Conservation (phyloP, 1,284 basidiomycete species). For the Tilletia caries region DNA sequence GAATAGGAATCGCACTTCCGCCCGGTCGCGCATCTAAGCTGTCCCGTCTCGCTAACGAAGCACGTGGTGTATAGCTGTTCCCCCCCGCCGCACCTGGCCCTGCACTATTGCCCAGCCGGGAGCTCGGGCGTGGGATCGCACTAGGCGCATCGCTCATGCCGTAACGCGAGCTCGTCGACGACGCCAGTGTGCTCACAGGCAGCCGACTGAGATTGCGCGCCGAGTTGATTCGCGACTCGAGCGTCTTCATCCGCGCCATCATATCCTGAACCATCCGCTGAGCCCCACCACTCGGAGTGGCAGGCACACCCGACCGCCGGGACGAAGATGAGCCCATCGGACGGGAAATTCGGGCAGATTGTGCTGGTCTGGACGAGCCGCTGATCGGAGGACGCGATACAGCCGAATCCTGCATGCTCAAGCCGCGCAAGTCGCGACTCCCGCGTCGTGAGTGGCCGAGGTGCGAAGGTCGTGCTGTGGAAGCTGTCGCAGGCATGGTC, state of each 20-base stretch:
- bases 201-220: conserved; percentile 26
- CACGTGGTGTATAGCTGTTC: conserved; percentile 23
- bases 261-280: conserved; percentile 38
- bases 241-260: conserved; percentile 43
- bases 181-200: conserved; percentile 22
- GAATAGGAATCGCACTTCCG: conserved; percentile 42
- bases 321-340: conserved; percentile 16
- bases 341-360: conserved; percentile 1
- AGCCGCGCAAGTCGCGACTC: background rate
- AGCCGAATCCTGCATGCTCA: background rate
- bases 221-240: conserved; percentile 41
- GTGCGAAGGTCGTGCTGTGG: background rate
- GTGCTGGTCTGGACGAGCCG: background rate
- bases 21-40: conserved; percentile 17
- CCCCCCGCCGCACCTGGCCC: conserved; percentile 15
- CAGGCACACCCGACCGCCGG: background rate
- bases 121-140: conserved; percentile 46
- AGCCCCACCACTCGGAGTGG: background rate
- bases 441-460: background rate
- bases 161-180: conserved; percentile 20
- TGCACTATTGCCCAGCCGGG: conserved; percentile 31
- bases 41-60: conserved; percentile 25
- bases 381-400: background rate
- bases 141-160: conserved; percentile 16
- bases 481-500: background rate